Base-by-base conservation (phyloP, 345 rosid species). In the Lepidium sativum region DNA sequence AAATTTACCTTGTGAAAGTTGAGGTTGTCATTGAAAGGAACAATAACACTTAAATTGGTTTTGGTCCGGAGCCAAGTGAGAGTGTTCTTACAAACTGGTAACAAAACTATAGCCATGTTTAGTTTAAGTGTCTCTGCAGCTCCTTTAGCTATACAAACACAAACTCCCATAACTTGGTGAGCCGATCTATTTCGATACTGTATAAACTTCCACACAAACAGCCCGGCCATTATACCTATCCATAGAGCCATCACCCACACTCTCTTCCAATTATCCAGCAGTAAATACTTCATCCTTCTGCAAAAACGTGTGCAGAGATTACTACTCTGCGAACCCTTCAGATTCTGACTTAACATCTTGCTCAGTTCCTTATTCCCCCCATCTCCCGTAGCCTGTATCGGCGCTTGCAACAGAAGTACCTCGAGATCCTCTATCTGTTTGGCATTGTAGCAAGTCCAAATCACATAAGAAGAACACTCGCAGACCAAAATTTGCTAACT, bases 1-100 rank as follows among this genome's bases (percentile, higher is more conserved):
- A 50, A 15, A 17, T 48, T 27, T 71, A 88, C 96, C 92, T 82
- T 81, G 80, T 89, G 96, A 75, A 89, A 89, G 77, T 86, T 89
- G 58, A 89, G 86, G 64, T 76, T 81, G 80, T 88, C 96, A 68
- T 88, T 86, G 54, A 88, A 88, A 17, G 96, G 96, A 69, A 88
- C 83, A 34, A 43, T 74, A 58, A n/a, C 68, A 9, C 84, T 75
- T 48, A 86, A 68, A 65, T 71, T 81, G 63, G 96, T 82, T 73
- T 70, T 86, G 55, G 82, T 84, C 76, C 90, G 79, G 50, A 88
- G 86, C 92, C 96, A 86, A 37, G 96, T 88, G 74, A 88, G 62
- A 18, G 96, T 86, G 79, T 84, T 84, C 43, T 88, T 75, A 69
- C 96, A 88, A 56, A 86, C 92, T 2, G 96, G 92, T 12, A 88